Conservation (phyloP, 441 rosid species). For the Pelargonium cotyledonis region DNA sequence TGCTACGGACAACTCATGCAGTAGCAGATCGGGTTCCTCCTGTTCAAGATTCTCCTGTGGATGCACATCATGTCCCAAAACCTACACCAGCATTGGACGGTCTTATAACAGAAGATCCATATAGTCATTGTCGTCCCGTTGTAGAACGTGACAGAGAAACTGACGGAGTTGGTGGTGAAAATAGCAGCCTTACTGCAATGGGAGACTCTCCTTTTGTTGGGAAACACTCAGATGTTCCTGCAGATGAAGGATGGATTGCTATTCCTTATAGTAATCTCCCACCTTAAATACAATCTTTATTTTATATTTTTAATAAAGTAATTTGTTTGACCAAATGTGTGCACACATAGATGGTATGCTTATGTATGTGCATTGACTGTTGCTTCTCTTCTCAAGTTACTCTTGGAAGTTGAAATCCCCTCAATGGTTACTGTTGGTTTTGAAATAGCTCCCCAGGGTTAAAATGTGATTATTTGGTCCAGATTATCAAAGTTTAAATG, state of each 20-base stretch:
- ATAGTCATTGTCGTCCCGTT: constrained; percentile 35
- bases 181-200: constrained; percentile 28
- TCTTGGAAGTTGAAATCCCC: background rate
- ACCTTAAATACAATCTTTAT: background rate
- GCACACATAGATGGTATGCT: background rate
- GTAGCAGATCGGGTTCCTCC: constrained; percentile 43
- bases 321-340: background rate
- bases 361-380: background rate
- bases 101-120: constrained; percentile 54
- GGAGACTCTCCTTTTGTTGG: constrained; percentile 31
- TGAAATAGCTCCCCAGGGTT: background rate
- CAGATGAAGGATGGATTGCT: constrained; percentile 85
- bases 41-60: constrained; percentile 40
- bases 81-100: constrained; percentile 51
- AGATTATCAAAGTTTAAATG: background rate
- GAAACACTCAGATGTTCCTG: constrained; percentile 64
- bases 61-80: constrained; percentile 28
- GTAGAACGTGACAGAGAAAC: constrained; percentile 33
- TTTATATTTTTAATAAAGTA: background rate
- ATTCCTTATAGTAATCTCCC: constrained; percentile 62
- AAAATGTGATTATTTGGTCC: background rate
- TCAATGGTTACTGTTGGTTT: background rate
- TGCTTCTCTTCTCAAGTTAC: background rate
- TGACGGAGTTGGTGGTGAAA: constrained; percentile 34
- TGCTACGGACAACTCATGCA: constrained; percentile 50